A percentile compares a stretch with the other conserved stretches of the same genome.
These are phyloP conservation scores for Podila verticillata DNA, from an alignment of 192 early-diverging fungal genomes.

Conservation along the genomic window DNA sequence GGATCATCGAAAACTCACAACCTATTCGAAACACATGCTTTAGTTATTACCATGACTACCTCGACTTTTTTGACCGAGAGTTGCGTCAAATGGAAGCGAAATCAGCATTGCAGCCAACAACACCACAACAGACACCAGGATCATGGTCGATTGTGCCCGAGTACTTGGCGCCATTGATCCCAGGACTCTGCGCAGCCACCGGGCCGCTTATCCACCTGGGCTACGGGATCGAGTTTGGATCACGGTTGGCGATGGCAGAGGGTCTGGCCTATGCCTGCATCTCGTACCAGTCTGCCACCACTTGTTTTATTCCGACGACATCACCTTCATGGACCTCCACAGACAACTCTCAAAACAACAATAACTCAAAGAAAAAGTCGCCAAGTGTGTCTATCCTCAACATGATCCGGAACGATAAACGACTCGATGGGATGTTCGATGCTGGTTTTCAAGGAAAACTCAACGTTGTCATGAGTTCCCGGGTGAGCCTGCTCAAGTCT, in stretches of 20 bases:
- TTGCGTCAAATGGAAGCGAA: conserved; percentile 16
- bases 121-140: neutral
- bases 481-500: conserved; percentile 38
- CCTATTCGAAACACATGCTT: neutral
- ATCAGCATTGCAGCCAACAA: neutral
- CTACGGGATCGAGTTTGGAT: conserved; percentile 44
- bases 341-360: neutral
- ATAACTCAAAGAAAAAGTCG: conserved; percentile 1
- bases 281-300: conserved; percentile 34
- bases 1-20: neutral
- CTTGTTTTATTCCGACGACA: conserved; percentile 25
- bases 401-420: conserved; percentile 47
- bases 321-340: neutral
- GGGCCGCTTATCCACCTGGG: conserved; percentile 41
- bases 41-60: conserved; percentile 47
- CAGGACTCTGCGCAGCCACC: conserved; percentile 37
- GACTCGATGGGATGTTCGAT: conserved; percentile 46
- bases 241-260: conserved; percentile 25
- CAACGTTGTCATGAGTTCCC: conserved; percentile 47
- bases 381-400: conserved; percentile 37
- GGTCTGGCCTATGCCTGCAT: conserved; percentile 41
- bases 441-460: conserved; percentile 40
- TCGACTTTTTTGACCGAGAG: conserved; percentile 45
- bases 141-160: conserved; percentile 23
- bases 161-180: conserved; percentile 34